A percentile compares a stretch with the other conserved stretches of the same genome.
Evolutionary conservation across 1,284 basidiomycete genomes (phyloP).

Genomic region (Tilletia caries): DNA sequence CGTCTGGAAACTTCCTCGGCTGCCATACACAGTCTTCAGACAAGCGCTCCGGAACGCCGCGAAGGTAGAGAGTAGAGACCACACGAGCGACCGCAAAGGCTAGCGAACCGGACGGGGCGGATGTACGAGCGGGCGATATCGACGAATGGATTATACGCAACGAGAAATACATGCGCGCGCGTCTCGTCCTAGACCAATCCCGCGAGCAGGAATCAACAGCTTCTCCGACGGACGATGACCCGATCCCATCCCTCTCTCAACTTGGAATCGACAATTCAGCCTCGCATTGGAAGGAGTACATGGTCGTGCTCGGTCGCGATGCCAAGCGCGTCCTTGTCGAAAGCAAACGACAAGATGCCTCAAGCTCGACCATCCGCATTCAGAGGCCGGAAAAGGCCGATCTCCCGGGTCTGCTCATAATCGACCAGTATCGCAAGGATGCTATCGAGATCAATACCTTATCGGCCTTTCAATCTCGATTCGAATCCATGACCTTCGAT

Average conservation of each 20-base stretch:
- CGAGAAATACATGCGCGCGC: not conserved
- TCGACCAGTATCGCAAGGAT: conserved; percentile 15
- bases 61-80: not conserved
- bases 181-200: conserved; percentile 3
- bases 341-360: not conserved
- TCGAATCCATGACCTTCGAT: conserved; percentile 5
- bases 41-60: not conserved
- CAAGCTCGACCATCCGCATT: not conserved
- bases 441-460: not conserved
- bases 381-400: not conserved
- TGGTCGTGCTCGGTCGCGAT: conserved; percentile 14
- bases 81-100: too few relatives aligned
- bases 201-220: not conserved
- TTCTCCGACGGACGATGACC: not conserved
- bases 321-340: conserved; percentile 10
- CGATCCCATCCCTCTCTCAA: not conserved
- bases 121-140: not conserved
- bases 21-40: not conserved
- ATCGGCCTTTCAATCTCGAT: not conserved
- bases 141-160: conserved; percentile 8
- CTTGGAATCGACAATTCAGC: not conserved
- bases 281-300: conserved; percentile 14
- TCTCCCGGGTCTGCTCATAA: not conserved
- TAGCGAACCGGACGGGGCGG: not conserved
- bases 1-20: not conserved